These are phyloP conservation scores for Malus sylvestris DNA, from an alignment of 306 rosid genomes.

Conservation along the genomic window DNA sequence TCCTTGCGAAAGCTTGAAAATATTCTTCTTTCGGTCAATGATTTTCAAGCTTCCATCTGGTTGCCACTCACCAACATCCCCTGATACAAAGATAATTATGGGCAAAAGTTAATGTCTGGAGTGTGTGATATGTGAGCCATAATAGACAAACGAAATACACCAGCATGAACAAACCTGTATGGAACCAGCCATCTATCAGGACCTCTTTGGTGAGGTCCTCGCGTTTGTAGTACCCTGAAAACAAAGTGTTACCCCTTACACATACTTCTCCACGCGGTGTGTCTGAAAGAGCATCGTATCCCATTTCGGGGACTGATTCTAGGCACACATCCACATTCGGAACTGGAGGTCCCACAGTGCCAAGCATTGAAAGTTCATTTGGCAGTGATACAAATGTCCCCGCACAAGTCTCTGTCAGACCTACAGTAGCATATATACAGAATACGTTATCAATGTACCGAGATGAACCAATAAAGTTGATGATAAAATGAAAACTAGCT, in stretches of 20 bases:
- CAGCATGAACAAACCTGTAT: constrained; percentile 56
- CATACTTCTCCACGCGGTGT: constrained; percentile 90
- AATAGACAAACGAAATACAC: constrained; percentile 11
- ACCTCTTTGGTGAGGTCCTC: constrained; percentile 93
- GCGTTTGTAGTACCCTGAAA: constrained; percentile 88
- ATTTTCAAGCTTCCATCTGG: constrained; percentile 91
- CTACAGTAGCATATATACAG: constrained; percentile 36
- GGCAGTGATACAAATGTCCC: constrained; percentile 94
- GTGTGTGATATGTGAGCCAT: constrained; percentile 6
- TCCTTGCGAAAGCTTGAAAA: constrained; percentile 97
- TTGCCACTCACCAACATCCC: constrained; percentile 98
- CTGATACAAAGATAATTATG: constrained; percentile 37
- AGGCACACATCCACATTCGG: constrained; percentile 88
- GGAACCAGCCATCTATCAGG: constrained; percentile 84
- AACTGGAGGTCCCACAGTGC: constrained; percentile 97
- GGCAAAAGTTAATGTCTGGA: constrained; percentile 1
- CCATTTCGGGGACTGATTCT: constrained; percentile 97
- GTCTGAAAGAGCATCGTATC: constrained; percentile 66
- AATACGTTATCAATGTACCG: constrained; percentile 1
- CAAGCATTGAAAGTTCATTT: constrained; percentile 70
- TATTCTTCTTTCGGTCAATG: constrained; percentile 93
- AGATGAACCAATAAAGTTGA: neutral
- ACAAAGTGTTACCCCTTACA: constrained; percentile 66
- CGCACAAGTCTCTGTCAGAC: constrained; percentile 93
- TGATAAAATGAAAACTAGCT: neutral